Evolutionary conservation across 179 eudicot species (phyloP).

Genomic region (Kewa caespitosa): DNA sequence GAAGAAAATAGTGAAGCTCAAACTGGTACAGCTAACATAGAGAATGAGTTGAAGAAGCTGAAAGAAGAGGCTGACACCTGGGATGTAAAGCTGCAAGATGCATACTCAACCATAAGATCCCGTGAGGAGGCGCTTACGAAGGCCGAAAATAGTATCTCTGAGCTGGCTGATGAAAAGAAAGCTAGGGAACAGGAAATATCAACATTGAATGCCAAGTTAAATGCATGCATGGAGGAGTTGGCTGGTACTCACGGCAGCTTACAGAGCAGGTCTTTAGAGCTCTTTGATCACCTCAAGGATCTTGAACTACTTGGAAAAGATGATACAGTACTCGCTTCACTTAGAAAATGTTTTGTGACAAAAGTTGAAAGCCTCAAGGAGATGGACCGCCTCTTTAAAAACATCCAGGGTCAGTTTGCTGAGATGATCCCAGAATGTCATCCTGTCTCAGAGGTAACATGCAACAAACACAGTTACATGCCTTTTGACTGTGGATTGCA

Average conservation of each 20-base stretch:
- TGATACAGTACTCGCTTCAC: slow-evolving; percentile 43
- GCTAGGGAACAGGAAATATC: slow-evolving; percentile 54
- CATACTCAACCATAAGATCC: slow-evolving; percentile 32
- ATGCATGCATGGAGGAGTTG: slow-evolving; percentile 74
- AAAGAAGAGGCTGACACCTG: slow-evolving; percentile 38
- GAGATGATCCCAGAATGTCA: slow-evolving; percentile 43
- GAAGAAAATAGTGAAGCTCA: slow-evolving; percentile 59
- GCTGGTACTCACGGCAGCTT: slow-evolving; percentile 57
- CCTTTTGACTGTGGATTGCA: background rate
- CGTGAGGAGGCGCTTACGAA: slow-evolving; percentile 37
- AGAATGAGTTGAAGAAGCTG: slow-evolving; percentile 53
- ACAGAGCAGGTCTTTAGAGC: slow-evolving; percentile 52
- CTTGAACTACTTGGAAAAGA: slow-evolving; percentile 60
- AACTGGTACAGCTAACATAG: slow-evolving; percentile 43
- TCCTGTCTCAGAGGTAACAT: slow-evolving; percentile 53
- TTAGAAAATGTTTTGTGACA: slow-evolving; percentile 42
- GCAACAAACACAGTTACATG: slow-evolving; percentile 6
- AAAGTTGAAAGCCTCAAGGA: slow-evolving; percentile 58
- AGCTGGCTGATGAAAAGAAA: slow-evolving; percentile 33
- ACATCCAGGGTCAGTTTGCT: slow-evolving; percentile 40
- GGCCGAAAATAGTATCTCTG: slow-evolving; percentile 34
- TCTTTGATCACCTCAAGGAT: slow-evolving; percentile 53
- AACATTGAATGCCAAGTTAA: slow-evolving; percentile 55
- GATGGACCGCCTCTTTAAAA: slow-evolving; percentile 56
- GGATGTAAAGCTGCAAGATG: slow-evolving; percentile 41